These are phyloP conservation scores for Ceratorhiza oryzae-sativae DNA, from an alignment of 1,284 basidiomycete genomes.

Conservation along the genomic window DNA sequence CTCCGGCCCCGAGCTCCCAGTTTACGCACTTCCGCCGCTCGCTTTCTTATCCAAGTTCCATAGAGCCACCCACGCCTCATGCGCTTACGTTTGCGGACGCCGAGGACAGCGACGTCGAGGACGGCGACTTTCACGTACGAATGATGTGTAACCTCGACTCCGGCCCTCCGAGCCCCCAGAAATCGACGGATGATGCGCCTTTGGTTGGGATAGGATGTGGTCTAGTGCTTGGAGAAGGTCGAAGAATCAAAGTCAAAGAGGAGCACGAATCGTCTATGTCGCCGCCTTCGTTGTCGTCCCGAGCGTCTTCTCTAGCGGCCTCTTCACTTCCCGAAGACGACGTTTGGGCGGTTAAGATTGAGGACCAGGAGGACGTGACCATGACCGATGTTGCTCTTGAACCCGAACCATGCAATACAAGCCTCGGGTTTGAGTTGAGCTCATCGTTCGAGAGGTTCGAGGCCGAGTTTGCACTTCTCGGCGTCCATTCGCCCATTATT, in stretches of 20 bases:
- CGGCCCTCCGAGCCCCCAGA: not conserved
- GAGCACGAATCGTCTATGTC: constrained; percentile 28
- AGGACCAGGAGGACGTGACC: constrained; percentile 21
- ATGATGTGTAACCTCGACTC: constrained; percentile 34
- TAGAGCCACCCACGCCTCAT: constrained; percentile 1
- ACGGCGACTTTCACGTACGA: constrained; percentile 42
- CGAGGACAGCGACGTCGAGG: constrained; percentile 47
- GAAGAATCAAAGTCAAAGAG: constrained; percentile 17
- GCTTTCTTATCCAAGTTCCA: constrained; percentile 22
- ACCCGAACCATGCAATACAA: constrained; percentile 14
- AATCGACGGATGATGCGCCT: not conserved
- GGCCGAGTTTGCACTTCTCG: constrained; percentile 24
- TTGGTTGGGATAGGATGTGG: constrained; percentile 24
- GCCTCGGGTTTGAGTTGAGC: constrained; percentile 20
- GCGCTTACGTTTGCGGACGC: constrained; percentile 48
- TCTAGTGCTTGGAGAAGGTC: constrained; percentile 1
- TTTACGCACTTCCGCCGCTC: constrained; percentile 26
- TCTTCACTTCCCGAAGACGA: constrained; percentile 34
- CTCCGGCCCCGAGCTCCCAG: constrained; percentile 23
- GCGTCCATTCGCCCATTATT: constrained; percentile 24
- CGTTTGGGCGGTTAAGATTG: constrained; percentile 36
- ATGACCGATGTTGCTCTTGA: constrained; percentile 22
- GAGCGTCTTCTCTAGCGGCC: constrained; percentile 28
- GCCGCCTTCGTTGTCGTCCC: constrained; percentile 28
- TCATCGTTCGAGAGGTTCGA: constrained; percentile 14